Conservation (phyloP, 2,329 filamentous ascomycete species). For the Fusarium begoniae region DNA sequence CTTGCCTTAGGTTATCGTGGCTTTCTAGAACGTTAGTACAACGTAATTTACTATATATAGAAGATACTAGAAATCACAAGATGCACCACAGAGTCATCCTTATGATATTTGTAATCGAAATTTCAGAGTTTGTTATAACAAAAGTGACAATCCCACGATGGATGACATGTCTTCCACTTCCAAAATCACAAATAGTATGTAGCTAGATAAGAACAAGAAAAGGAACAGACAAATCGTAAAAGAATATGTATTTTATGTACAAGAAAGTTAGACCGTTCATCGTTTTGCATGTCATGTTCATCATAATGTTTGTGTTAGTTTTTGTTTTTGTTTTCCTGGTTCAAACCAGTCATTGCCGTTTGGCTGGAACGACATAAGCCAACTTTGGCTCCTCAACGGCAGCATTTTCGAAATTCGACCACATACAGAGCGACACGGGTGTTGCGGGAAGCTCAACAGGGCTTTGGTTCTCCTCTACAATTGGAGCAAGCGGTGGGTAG, state of each 20-base stretch:
- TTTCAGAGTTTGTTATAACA: neutral
- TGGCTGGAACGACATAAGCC: conserved; percentile 39
- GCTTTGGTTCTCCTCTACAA: conserved; percentile 5
- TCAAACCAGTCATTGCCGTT: neutral
- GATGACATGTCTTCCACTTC: neutral
- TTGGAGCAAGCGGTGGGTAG: conserved; percentile 3
- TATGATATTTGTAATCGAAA: neutral
- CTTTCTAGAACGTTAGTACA: neutral
- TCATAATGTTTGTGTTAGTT: neutral
- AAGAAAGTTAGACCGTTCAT: conserved; percentile 17
- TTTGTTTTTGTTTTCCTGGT: neutral
- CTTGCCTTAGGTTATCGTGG: neutral
- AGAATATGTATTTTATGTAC: neutral
- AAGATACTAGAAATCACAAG: neutral
- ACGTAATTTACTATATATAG: neutral
- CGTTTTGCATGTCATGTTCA: conserved; percentile 25
- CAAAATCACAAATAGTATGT: neutral
- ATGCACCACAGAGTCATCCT: neutral
- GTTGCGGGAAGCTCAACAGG: conserved; percentile 42
- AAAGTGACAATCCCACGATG: neutral
- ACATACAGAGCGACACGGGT: conserved; percentile 43
- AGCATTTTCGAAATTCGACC: conserved; percentile 39
- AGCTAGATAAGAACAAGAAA: neutral
- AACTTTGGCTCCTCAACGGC: conserved; percentile 40
- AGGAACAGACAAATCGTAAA: conserved; percentile 6